phyloP scores from a whole-genome alignment of 1,284 basidiomycete genomes.

The Naganishia sp. region DNA sequence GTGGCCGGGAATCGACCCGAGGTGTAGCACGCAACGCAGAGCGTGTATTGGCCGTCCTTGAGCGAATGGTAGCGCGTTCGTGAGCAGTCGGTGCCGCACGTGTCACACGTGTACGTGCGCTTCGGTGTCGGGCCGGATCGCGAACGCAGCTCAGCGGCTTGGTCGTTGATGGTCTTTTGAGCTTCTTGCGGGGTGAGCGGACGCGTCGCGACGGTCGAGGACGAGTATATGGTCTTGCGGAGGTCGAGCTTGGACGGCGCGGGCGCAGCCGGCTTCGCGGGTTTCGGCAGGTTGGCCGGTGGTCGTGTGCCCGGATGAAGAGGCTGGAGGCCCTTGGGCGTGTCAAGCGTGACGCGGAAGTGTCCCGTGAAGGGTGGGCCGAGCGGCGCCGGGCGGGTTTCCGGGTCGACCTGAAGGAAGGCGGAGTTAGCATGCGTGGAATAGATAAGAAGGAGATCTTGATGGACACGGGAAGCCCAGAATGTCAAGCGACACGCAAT shows the following conservation, averaged over 20 bases:
- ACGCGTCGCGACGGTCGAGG: constrained; percentile 72
- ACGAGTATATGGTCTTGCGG: constrained; percentile 83
- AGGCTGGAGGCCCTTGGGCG: constrained; percentile 91
- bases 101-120: constrained; percentile 79
- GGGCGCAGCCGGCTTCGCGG: constrained; percentile 55
- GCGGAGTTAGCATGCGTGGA: background rate
- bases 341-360: constrained; percentile 96
- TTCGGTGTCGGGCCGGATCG: constrained; percentile 53
- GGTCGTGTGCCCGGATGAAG: constrained; percentile 84
- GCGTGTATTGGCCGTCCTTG: constrained; percentile 85
- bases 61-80: constrained; percentile 86
- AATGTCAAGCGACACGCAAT: background rate
- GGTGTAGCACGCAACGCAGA: constrained; percentile 88
- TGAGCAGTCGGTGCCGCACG: constrained; percentile 92
- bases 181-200: constrained; percentile 68
- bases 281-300: constrained; percentile 39
- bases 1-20: constrained; percentile 93
- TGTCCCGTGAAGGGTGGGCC: constrained; percentile 98
- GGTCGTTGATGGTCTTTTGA: constrained; percentile 58
- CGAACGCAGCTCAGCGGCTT: constrained; percentile 60
- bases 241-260: constrained; percentile 69
- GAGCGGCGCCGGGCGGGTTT: constrained; percentile 87
- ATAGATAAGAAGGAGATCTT: constrained; percentile 14
- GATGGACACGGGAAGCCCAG: background rate
- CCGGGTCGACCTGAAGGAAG: constrained; percentile 81